A percentile compares a stretch with the other conserved stretches of the same genome.
phyloP scores from a whole-genome alignment of 2,329 filamentous ascomycete species.

The Neopestalotiopsis sp. region DNA sequence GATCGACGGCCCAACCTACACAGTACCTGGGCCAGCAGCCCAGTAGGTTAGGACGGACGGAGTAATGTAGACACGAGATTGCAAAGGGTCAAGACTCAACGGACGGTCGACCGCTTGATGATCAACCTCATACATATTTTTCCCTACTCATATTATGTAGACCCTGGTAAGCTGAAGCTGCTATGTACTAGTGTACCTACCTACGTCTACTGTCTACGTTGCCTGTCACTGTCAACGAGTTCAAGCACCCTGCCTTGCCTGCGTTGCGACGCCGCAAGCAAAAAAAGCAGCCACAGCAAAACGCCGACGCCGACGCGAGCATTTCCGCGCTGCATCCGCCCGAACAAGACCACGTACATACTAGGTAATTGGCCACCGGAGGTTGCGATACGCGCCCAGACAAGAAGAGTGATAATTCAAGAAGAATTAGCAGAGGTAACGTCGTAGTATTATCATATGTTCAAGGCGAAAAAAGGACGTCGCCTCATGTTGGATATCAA shows the following conservation, averaged over 20 bases:
- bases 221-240: neutral
- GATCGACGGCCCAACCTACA: neutral
- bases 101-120: neutral
- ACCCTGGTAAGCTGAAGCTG: neutral
- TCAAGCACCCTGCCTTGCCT: neutral
- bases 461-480: too few species aligned
- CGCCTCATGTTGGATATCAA: neutral
- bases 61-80: constrained; percentile 3
- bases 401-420: neutral
- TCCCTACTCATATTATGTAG: too few species aligned
- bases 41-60: neutral
- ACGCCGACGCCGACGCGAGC: neutral
- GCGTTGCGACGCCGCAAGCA: neutral
- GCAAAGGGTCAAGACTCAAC: neutral
- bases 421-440: too few species aligned
- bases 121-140: neutral
- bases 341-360: neutral
- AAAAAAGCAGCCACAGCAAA: neutral
- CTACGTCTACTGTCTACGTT: neutral
- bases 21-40: too few species aligned
- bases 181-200: neutral
- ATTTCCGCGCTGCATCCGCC: neutral
- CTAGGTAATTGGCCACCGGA: neutral
- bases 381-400: neutral
- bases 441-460: neutral